Evolutionary conservation across 192 early-diverging fungal genomes (phyloP), one percentile per base, ranked within the genome.

Genomic region (Backusella luteola): DNA sequence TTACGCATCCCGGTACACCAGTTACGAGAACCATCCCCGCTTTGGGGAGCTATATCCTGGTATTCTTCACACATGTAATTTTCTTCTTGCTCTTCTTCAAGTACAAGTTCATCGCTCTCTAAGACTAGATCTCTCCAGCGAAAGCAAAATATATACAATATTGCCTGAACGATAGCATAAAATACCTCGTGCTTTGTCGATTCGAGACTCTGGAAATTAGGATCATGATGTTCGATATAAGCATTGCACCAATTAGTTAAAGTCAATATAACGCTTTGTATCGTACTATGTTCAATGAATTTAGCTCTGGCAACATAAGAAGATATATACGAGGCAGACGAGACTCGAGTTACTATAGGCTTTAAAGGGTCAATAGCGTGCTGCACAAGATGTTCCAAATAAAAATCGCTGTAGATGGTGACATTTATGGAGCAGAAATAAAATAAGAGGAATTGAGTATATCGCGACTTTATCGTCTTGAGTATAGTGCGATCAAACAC

Each of bases 61-160:
- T 49, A 29, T 29, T 71, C 44, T 29, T 71, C 44, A 11, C 29
- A 42, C 3, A 44, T 21, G 9, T 15, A 23, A 21, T 32, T 71
- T 59, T 66, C 26, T 14, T 75, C 73, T 46, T 41, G 34, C n/a
- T 29, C 21, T 68, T 82, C 77, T 17, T 79, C 74, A 14, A 74
- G 71, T 11, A 69, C 69, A 41, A 79, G 75, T 14, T 78, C 23
- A 6, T 74, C 72, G 34, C 67, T 79, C 0, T 83, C 86, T 66
- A 85, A 70, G 34, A 91, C 87, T 44, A 99, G 79, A 73, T 95
- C 89, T 72, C 89, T 89, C 96, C 97, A 98, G 8, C 96, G 89
- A 83, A 97, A 99, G 83, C 96, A 97, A 74, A 97, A 98, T 14
- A 96, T 89, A 79, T 98, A 99, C 63, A 99, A 81, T n/a, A 94